Percentiles rank a stretch among this genome's conserved stretches.
phyloP scores from a whole-genome alignment of 805 yeast genomes.

The Wickerhamomyces bovis region DNA sequence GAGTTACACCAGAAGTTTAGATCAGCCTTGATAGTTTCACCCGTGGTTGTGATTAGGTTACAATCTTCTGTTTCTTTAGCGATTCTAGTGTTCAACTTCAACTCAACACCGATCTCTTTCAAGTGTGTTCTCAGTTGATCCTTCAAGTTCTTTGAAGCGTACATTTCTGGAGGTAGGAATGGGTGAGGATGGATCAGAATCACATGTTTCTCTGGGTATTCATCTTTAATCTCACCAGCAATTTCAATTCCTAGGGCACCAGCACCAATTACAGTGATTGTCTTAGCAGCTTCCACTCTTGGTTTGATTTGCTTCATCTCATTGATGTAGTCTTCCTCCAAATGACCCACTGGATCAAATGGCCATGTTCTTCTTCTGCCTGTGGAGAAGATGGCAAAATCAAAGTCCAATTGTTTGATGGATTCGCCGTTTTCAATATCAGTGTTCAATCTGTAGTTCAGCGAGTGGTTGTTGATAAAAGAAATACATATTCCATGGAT shows the following conservation, averaged over 20 bases:
- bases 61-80: conserved; percentile 22
- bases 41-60: conserved; percentile 21
- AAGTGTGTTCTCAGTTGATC: conserved; percentile 10
- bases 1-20: conserved; percentile 33
- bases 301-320: conserved; percentile 36
- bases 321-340: conserved; percentile 29
- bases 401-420: conserved; percentile 29
- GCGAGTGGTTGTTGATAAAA: conserved; percentile 18
- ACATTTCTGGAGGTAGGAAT: conserved; percentile 34
- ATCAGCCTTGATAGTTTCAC: conserved; percentile 25
- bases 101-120: conserved; percentile 19
- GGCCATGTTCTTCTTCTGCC: conserved; percentile 53
- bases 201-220: conserved; percentile 33
- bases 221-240: conserved; percentile 40
- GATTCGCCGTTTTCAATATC: conserved; percentile 10
- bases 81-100: conserved; percentile 28
- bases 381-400: conserved; percentile 41
- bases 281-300: conserved; percentile 29
- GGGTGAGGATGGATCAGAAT: conserved; percentile 37
- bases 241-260: conserved; percentile 49
- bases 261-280: conserved; percentile 43
- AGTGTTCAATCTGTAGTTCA: conserved; percentile 14
- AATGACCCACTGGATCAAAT: conserved; percentile 41
- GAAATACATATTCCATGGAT: conserved; percentile 21
- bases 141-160: conserved; percentile 20